Base-by-base conservation (phyloP, 306 rosid genomes). In the Quercus suber region DNA sequence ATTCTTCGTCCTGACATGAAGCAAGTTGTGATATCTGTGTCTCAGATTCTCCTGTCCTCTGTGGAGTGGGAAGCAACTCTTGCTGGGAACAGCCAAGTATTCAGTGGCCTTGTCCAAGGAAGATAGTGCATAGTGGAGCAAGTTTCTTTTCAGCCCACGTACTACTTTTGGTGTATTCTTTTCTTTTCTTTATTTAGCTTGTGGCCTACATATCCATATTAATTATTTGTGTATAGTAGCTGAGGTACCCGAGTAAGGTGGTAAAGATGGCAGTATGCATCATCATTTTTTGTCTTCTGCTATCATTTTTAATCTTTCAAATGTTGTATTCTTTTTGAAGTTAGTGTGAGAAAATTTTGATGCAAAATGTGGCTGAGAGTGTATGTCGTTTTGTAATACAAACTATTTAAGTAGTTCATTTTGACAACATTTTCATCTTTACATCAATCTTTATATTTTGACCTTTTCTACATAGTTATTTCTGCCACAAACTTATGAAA, bases 21-120 rank as follows among this genome's bases (percentile, higher is more conserved):
- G 59, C 92, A 89, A 78, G 76, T 90, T 3, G 98, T 93, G 86
- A 95, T 95, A 69, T 87, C 99, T 8, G 82, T 93, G 78, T 95
- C 99, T n/a, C 99, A 95, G 73, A 89, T 93, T 76, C 93, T 91
- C 17, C 89, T 95, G 14, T 91, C 98, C 71, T 91, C 99, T 5
- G 83, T 95, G 69, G 99, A 95, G 85, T 95, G 99, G 99, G 99
- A 95, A 88, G 97, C 99, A 14, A 95, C 99, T 83, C 96, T 95
- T 14, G 98, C 99, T 6, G 99, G 99, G 74, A 95, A 90, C 82
- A 95, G 99, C 85, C 99, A 95, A 81, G 98, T 95, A 61, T 95
- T 95, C 81, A 93, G 99, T 86, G 99, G 99, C 27, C 99, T 93
- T 84, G 99, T 88, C 79, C 99, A 93, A 80, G 99, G 99, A 89